Conservation (phyloP, 2,329 filamentous ascomycete genomes). For the Amauroascus verrucosus region DNA sequence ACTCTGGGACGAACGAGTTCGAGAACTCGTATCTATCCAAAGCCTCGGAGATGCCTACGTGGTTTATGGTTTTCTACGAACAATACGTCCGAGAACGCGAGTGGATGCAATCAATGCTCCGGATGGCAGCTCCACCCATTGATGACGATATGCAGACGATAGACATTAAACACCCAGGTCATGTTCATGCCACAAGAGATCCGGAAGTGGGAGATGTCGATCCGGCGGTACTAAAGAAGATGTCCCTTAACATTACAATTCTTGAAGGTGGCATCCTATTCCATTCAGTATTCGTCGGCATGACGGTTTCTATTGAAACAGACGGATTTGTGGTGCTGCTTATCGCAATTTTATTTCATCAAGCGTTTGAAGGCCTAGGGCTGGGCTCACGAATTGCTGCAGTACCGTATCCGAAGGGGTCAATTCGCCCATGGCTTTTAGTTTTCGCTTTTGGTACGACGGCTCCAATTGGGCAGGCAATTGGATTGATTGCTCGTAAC, state of each 20-base stretch:
- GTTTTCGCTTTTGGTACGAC: constrained; percentile 55
- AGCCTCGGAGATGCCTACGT: constrained; percentile 12
- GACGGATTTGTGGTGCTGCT: constrained; percentile 44
- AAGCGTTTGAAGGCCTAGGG: constrained; percentile 66
- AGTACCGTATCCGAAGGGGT: constrained; percentile 49
- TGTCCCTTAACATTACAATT: constrained; percentile 59
- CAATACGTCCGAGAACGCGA: constrained; percentile 52
- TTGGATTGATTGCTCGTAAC: constrained; percentile 48
- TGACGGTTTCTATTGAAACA: constrained; percentile 59
- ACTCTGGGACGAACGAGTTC: constrained; percentile 8
- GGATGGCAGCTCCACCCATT: constrained; percentile 53
- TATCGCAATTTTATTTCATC: constrained; percentile 62
- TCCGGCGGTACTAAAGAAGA: constrained; percentile 43
- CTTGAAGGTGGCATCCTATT: constrained; percentile 68
- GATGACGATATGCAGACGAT: constrained; percentile 35
- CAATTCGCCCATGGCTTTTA: constrained; percentile 50
- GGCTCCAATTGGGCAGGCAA: constrained; percentile 54
- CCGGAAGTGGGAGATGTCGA: constrained; percentile 28
- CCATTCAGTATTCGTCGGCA: constrained; percentile 63
- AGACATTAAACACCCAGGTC: constrained; percentile 22
- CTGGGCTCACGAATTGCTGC: constrained; percentile 62
- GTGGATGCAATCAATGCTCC: constrained; percentile 48
- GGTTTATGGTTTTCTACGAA: constrained; percentile 29
- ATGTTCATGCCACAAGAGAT: constrained; percentile 18
- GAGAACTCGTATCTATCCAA: constrained; percentile 9